Evolutionary conservation across 1,284 basidiomycete genomes (phyloP), one percentile per base, ranked within the genome.

Genomic region (Xanthoconium separans): DNA sequence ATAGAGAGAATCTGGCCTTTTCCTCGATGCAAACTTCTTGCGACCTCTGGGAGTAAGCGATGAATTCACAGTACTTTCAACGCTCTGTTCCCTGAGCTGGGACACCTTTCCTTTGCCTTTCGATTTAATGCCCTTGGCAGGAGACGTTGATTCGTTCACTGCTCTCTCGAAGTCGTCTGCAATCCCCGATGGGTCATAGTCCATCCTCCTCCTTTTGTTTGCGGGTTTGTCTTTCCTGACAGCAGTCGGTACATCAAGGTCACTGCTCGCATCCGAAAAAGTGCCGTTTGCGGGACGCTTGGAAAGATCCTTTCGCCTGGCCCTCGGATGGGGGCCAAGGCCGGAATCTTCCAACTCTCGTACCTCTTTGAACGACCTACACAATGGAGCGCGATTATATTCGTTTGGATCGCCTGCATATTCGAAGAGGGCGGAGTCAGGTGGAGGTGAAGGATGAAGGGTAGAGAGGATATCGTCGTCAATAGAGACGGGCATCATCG

Each of bases 221-320:
- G 75, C 69, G 58, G 76, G 66, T 43, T 53, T 72, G 39, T 60
- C 69, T 52, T 54, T 70, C 52, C 62, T 65, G 29, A 48, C 29
- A 6, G 56, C 15, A 7, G 42, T 50, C 47, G 76, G 71, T 13
- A 75, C 63, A 43, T 80, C 78, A 20, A 71, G 54, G 47, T 85
- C 84, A 57, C 79, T 84, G 56, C 78, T 80, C 41, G 72, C 75
- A 57, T 84, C 84, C 1, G 84, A 84, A 20, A 75, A 70, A 20
- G 70, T 64, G 29, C 71, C 74, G 10, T 74, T 73, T 6, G 76
- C 77, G 42, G 72, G 70, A 51, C 82, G 78, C 63, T 85, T 87
- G 51, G 64, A 62, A 9, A 57, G 43, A 46, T 74, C 73, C 50
- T 72, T 72, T 49, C 77, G 77, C 54, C 77, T 79, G 15, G 51